Evolutionary conservation across 768 basidiomycete species (phyloP).

Genomic region (Termitomyces sp.): DNA sequence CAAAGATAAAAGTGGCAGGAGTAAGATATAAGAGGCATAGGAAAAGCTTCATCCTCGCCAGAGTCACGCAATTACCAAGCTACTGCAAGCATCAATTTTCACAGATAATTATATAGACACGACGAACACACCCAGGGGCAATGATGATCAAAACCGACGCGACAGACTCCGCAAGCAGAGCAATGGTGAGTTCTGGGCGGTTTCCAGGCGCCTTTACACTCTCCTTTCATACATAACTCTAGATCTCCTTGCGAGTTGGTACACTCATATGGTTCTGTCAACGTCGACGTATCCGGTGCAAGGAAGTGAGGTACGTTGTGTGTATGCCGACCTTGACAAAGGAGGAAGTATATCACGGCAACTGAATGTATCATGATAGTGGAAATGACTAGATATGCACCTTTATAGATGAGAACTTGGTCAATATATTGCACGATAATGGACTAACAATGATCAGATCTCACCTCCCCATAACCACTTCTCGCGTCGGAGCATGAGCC

Average conservation of each 20-base stretch:
- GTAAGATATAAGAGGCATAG: slow-evolving; percentile 24
- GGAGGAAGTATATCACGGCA: slow-evolving; percentile 25
- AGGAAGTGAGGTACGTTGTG: slow-evolving; percentile 25
- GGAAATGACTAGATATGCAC: slow-evolving; percentile 22
- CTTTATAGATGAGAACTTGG: slow-evolving; percentile 12
- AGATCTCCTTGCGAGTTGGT: slow-evolving; percentile 25
- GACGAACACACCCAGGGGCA: slow-evolving; percentile 36
- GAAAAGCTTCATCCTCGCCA: slow-evolving; percentile 30
- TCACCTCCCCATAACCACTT: slow-evolving; percentile 19
- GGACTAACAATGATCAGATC: background rate
- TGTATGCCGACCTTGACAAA: slow-evolving; percentile 26
- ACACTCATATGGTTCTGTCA: slow-evolving; percentile 37
- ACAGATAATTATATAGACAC: background rate
- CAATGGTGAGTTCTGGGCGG: slow-evolving; percentile 40
- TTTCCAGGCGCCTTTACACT: slow-evolving; percentile 33
- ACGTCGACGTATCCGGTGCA: slow-evolving; percentile 22
- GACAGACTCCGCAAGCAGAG: slow-evolving; percentile 37
- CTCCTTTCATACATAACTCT: slow-evolving; percentile 25
- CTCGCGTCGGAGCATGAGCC: slow-evolving; percentile 21
- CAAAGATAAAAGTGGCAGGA: slow-evolving; percentile 23
- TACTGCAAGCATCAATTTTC: slow-evolving; percentile 9
- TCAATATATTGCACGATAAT: background rate
- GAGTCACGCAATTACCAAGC: slow-evolving; percentile 39
- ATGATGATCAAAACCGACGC: slow-evolving; percentile 40
- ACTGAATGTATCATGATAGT: slow-evolving; percentile 21